A percentile compares a stretch with the other conserved stretches of the same genome.
Conservation (phyloP, 441 rosid genomes). For the Populus hybrid region DNA sequence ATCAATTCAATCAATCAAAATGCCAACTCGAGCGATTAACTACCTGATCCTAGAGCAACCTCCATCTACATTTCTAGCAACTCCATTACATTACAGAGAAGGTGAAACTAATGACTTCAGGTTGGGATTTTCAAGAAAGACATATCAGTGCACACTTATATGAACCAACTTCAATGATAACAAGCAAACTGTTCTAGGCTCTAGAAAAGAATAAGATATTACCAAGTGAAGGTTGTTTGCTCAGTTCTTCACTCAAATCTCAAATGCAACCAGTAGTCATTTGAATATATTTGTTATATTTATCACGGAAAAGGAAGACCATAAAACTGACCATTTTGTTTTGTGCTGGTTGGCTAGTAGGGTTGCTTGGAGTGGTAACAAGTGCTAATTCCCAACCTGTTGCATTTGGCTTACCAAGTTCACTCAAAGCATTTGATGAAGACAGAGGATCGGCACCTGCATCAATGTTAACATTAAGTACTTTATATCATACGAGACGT, state of each 20-base stretch:
- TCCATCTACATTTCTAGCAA: background rate
- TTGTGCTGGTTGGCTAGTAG: slow-evolving; percentile 26
- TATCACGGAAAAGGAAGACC: background rate
- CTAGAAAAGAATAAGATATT: no score
- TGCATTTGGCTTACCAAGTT: slow-evolving; percentile 37
- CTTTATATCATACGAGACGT: background rate
- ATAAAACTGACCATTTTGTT: slow-evolving; percentile 46
- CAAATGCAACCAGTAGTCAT: background rate
- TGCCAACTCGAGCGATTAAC: background rate
- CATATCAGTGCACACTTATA: background rate
- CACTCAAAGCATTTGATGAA: slow-evolving; percentile 47
- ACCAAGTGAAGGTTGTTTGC: background rate
- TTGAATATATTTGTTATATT: background rate
- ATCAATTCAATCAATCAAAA: background rate
- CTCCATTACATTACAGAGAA: background rate
- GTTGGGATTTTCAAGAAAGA: background rate
- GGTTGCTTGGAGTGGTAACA: slow-evolving; percentile 60
- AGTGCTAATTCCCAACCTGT: slow-evolving; percentile 88
- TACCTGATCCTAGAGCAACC: background rate
- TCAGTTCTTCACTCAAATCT: background rate
- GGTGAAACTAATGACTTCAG: background rate
- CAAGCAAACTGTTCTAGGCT: background rate
- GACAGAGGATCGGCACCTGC: slow-evolving; percentile 38
- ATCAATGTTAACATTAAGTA: background rate
- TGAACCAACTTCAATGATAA: background rate